phyloP scores from a whole-genome alignment of 164 flowering plant genomes.

The Brasenia schreberi region DNA sequence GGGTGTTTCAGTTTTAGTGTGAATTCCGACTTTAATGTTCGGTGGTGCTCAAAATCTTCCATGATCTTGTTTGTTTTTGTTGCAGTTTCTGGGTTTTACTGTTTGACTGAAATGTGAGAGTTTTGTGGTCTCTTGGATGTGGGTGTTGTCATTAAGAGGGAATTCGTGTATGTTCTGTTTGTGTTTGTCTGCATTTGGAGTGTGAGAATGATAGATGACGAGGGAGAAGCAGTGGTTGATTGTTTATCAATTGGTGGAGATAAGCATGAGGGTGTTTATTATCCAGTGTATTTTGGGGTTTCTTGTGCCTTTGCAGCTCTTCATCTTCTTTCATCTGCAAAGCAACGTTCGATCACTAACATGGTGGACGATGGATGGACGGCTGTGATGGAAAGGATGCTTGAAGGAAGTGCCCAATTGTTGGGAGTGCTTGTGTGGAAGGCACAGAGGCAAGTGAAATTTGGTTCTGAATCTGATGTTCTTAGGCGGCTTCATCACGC shows the following conservation, averaged over 20 bases:
- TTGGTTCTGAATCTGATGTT: conserved; percentile 23
- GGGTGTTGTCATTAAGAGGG: background rate
- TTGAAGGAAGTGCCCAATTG: conserved; percentile 61
- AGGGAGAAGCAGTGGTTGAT: background rate
- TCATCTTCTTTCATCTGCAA: conserved; percentile 18
- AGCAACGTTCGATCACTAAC: conserved; percentile 8
- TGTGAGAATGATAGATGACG: background rate
- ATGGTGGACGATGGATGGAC: conserved; percentile 26
- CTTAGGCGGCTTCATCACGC: conserved; percentile 37
- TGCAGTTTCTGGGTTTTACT: background rate
- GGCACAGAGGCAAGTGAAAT: conserved; percentile 28
- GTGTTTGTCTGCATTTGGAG: background rate
- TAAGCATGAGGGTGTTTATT: conserved; percentile 26
- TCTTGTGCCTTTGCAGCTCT: conserved; percentile 78
- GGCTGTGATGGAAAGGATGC: conserved; percentile 37
- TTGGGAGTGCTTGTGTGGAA: conserved; percentile 74
- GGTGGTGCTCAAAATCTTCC: background rate
- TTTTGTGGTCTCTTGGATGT: background rate
- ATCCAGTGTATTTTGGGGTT: conserved; percentile 67
- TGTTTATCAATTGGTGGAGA: conserved; percentile 5
- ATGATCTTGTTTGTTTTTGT: too few species aligned
- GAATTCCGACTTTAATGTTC: background rate
- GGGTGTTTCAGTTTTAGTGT: background rate
- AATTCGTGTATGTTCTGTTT: background rate
- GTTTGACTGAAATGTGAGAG: background rate